Evolutionary conservation across 2,329 filamentous ascomycete genomes (phyloP).

Genomic region (Nothopassalora personata): DNA sequence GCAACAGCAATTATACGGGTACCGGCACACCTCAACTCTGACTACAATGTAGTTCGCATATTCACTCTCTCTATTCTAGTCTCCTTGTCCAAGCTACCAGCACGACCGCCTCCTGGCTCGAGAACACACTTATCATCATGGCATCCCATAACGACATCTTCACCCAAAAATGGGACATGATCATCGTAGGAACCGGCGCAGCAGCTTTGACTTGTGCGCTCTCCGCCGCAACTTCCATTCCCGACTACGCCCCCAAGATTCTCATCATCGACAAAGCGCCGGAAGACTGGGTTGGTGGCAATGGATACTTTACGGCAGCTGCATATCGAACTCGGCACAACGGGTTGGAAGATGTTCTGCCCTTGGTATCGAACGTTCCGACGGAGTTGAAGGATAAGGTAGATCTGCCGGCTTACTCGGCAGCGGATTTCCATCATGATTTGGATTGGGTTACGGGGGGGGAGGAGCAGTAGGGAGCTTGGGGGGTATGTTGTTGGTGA

Average conservation of each 20-base stretch:
- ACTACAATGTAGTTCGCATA: not conserved
- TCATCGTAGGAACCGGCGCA: slow-evolving; percentile 60
- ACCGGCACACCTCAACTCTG: not conserved
- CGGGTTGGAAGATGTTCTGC: slow-evolving; percentile 54
- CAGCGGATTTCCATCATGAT: slow-evolving; percentile 51
- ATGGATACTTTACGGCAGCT: slow-evolving; percentile 61
- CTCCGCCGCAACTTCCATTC: slow-evolving; percentile 41
- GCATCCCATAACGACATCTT: not conserved
- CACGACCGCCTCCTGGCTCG: not conserved
- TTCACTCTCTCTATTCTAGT: not conserved
- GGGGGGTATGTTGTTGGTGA: slow-evolving; percentile 44
- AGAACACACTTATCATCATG: not conserved
- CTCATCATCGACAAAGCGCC: slow-evolving; percentile 58
- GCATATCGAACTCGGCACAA: slow-evolving; percentile 55
- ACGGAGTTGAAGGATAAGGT: slow-evolving; percentile 45
- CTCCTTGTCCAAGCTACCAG: not conserved
- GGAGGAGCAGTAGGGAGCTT: slow-evolving; percentile 49
- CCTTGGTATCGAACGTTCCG: slow-evolving; percentile 57
- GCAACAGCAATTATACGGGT: not conserved
- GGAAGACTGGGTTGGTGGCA: slow-evolving; percentile 56
- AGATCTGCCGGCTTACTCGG: slow-evolving; percentile 55
- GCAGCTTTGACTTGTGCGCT: slow-evolving; percentile 59
- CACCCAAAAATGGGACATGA: slow-evolving; percentile 31
- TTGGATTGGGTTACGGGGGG: slow-evolving; percentile 52
- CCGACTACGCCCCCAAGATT: slow-evolving; percentile 39